These are phyloP conservation scores for Amniculicola lignicola DNA, from an alignment of 495 filamentous ascomycete species.

Conservation along the genomic window DNA sequence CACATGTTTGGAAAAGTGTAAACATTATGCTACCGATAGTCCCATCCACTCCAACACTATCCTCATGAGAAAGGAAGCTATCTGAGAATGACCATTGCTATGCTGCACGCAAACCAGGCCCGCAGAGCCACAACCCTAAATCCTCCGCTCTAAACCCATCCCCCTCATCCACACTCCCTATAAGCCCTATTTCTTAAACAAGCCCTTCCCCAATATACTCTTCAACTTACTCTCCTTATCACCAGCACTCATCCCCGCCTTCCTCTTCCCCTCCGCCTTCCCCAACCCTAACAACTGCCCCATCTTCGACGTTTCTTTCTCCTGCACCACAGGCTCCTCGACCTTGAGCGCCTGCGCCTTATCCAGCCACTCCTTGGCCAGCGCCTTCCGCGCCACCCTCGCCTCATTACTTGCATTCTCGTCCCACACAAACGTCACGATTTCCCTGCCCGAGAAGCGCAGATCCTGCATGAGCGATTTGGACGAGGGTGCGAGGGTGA, in stretches of 20 bases:
- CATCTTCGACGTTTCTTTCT: slow-evolving; percentile 26
- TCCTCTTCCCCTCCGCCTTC: slow-evolving; percentile 46
- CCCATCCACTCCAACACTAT: too few relatives aligned
- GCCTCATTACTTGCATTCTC: slow-evolving; percentile 50
- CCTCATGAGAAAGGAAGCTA: too few relatives aligned
- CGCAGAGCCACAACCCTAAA: too few relatives aligned
- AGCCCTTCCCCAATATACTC: slow-evolving; percentile 39
- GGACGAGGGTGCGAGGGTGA: slow-evolving; percentile 42
- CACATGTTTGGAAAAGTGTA: too few relatives aligned
- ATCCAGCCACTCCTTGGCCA: slow-evolving; percentile 65
- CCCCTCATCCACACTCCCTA: too few relatives aligned
- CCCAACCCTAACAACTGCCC: slow-evolving; percentile 39
- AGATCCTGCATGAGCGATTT: slow-evolving; percentile 68
- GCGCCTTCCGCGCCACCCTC: slow-evolving; percentile 46
- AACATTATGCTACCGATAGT: too few relatives aligned
- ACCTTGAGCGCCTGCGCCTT: slow-evolving; percentile 66
- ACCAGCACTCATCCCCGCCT: slow-evolving; percentile 26
- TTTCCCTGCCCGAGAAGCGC: slow-evolving; percentile 61
- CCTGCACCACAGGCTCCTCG: slow-evolving; percentile 41
- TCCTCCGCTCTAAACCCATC: too few relatives aligned
- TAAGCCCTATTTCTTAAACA: slow-evolving; percentile 31
- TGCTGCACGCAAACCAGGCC: too few relatives aligned
- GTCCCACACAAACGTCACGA: slow-evolving; percentile 79
- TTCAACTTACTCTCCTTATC: slow-evolving; percentile 50
- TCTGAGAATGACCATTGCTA: too few relatives aligned